Conservation (phyloP, 2,329 filamentous ascomycete species). For the Metarhizium rileyi region DNA sequence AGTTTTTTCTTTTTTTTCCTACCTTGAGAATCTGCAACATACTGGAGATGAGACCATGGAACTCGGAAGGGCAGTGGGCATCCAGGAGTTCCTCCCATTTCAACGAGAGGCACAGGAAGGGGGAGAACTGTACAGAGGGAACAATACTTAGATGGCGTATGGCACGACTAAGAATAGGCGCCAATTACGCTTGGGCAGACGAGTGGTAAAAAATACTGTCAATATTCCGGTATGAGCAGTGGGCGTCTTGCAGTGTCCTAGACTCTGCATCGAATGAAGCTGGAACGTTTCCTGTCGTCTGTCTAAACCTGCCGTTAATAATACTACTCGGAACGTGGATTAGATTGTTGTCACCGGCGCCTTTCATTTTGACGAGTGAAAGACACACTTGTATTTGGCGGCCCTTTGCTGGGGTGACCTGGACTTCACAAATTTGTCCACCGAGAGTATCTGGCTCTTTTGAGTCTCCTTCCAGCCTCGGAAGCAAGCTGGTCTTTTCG, state of each 20-base stretch:
- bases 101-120: slow-evolving; percentile 7
- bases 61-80: slow-evolving; percentile 11
- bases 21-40: background rate
- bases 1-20: slow-evolving; percentile 1
- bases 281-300: background rate
- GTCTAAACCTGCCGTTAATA: background rate
- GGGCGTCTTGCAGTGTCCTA: slow-evolving; percentile 13
- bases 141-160: background rate
- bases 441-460: too few species aligned
- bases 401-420: background rate
- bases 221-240: slow-evolving; percentile 15
- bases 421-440: too few species aligned
- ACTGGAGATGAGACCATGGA: background rate
- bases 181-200: background rate
- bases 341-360: background rate
- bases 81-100: slow-evolving; percentile 10
- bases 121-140: background rate
- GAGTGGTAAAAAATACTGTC: background rate
- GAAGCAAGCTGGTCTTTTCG: too few species aligned
- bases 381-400: background rate
- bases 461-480: too few species aligned
- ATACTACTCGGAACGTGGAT: background rate
- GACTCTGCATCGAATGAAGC: background rate
- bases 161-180: too few species aligned
- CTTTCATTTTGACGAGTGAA: background rate